A percentile compares a stretch with the other conserved stretches of the same genome.
Conservation (phyloP, 345 rosid genomes). For the Raphanus sativus region DNA sequence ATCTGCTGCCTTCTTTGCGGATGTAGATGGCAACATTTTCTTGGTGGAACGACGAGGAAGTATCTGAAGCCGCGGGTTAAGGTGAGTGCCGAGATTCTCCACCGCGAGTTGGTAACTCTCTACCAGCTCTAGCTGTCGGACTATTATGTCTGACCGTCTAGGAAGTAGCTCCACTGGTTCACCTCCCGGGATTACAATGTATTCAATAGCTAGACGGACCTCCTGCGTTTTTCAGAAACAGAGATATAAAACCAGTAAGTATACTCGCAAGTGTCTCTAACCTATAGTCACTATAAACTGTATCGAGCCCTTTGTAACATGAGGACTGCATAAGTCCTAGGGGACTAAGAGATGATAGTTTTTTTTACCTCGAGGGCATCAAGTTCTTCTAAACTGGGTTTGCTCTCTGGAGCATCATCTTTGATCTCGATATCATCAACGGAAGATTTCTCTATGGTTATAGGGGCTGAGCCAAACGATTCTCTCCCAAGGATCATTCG, state of each 20-base stretch:
- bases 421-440: constrained; percentile 63
- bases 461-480: constrained; percentile 50
- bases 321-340: background rate
- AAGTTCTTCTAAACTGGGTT: constrained; percentile 91
- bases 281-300: background rate
- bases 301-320: constrained; percentile 9
- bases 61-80: background rate
- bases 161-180: constrained; percentile 98
- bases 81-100: constrained; percentile 81
- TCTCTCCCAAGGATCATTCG: constrained; percentile 82
- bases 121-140: constrained; percentile 82
- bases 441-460: constrained; percentile 41
- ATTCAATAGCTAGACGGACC: constrained; percentile 88
- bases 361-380: constrained; percentile 86
- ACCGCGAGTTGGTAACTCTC: constrained; percentile 83
- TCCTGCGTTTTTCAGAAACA: constrained; percentile 48
- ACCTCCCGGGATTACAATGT: constrained; percentile 92
- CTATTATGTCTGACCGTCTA: constrained; percentile 74
- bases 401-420: constrained; percentile 83
- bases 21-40: constrained; percentile 41
- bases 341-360: background rate
- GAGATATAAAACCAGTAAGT: background rate
- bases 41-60: constrained; percentile 56
- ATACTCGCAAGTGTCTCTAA: background rate
- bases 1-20: constrained; percentile 29